Evolutionary conservation across 305 asterid species (phyloP).

Genomic region (Solanum chacoense): DNA sequence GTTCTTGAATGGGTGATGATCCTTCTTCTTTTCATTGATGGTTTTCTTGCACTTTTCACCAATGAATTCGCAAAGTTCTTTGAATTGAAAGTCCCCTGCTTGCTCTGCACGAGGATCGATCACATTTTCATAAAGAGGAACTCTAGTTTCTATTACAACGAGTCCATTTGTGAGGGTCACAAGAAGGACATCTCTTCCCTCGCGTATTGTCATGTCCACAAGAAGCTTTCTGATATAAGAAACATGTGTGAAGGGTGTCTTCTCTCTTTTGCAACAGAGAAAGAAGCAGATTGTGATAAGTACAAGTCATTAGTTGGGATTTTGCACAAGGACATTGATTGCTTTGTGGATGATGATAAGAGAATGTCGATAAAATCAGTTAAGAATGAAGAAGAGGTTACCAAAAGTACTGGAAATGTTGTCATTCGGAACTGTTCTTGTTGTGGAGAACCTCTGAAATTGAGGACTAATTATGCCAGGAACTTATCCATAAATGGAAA

Average conservation of each 20-base stretch:
- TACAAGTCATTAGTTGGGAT: slow-evolving; percentile 60
- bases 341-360: slow-evolving; percentile 33
- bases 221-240: slow-evolving; percentile 52
- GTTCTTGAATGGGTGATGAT: slow-evolving; percentile 75
- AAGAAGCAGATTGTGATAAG: slow-evolving; percentile 42
- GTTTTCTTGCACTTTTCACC: slow-evolving; percentile 49
- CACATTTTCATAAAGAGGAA: slow-evolving; percentile 37
- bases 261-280: slow-evolving; percentile 56
- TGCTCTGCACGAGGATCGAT: slow-evolving; percentile 71
- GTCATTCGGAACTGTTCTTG: slow-evolving; percentile 43
- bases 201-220: slow-evolving; percentile 73
- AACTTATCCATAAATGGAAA: slow-evolving; percentile 33
- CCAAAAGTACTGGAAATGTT: slow-evolving; percentile 10
- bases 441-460: slow-evolving; percentile 64
- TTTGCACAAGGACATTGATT: slow-evolving; percentile 49
- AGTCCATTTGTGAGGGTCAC: slow-evolving; percentile 66
- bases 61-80: slow-evolving; percentile 54
- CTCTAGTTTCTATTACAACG: slow-evolving; percentile 51
- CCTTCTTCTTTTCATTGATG: slow-evolving; percentile 53
- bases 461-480: slow-evolving; percentile 24
- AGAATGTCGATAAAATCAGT: slow-evolving; percentile 20
- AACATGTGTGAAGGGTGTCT: slow-evolving; percentile 74
- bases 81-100: slow-evolving; percentile 51
- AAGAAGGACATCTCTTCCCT: slow-evolving; percentile 72
- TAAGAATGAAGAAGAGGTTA: slow-evolving; percentile 20